Evolutionary conservation across 106 monocot genomes (phyloP).

Genomic region (Vanilla planifolia): DNA sequence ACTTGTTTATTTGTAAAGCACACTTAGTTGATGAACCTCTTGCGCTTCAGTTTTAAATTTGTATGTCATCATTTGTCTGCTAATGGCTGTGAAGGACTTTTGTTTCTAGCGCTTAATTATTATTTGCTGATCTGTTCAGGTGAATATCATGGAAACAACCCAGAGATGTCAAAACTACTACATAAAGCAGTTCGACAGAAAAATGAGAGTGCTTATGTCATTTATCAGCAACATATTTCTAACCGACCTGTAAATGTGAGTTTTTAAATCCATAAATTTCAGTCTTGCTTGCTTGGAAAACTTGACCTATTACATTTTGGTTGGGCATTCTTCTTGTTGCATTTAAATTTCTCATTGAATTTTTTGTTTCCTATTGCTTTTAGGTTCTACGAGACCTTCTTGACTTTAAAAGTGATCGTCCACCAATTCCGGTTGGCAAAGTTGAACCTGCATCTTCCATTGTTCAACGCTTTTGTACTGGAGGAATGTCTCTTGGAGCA

Average conservation of each 20-base stretch:
- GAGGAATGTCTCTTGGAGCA: conserved; percentile 98
- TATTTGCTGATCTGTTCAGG: conserved; percentile 31
- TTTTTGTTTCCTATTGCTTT: neutral
- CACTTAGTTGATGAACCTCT: neutral
- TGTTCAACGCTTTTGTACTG: conserved; percentile 93
- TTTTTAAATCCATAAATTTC: no score
- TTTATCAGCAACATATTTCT: conserved; percentile 94
- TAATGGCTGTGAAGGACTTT: neutral
- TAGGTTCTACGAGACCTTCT: conserved; percentile 96
- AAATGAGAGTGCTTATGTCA: conserved; percentile 78
- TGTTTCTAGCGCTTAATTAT: neutral
- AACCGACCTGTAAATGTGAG: conserved; percentile 92
- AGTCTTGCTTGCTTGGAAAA: no score
- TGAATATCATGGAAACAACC: conserved; percentile 98
- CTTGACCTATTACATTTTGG: no score
- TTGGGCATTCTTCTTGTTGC: no score
- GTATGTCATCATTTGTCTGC: neutral
- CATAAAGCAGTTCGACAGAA: conserved; percentile 98
- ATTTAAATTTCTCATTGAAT: neutral
- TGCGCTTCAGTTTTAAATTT: neutral
- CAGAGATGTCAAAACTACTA: conserved; percentile 95
- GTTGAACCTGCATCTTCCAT: conserved; percentile 93
- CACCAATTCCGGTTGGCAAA: conserved; percentile 86
- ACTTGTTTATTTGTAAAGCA: neutral
- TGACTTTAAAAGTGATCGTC: conserved; percentile 80